phyloP scores from a whole-genome alignment of 345 rosid genomes.

The Salix brachista region DNA sequence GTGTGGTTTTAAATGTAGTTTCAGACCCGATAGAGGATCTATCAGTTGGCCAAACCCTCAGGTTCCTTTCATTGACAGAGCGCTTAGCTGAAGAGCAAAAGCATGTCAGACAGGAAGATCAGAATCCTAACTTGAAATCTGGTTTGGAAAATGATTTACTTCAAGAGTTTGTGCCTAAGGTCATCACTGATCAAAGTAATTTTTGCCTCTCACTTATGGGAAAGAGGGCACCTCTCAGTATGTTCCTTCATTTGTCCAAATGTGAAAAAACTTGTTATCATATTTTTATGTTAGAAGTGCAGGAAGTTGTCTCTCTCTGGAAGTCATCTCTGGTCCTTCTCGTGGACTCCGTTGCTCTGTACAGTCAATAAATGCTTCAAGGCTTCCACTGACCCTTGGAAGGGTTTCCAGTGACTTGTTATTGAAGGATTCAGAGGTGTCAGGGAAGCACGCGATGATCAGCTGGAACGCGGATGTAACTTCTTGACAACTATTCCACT shows the following conservation, averaged over 20 bases:
- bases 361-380: constrained; percentile 56
- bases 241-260: constrained; percentile 22
- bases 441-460: constrained; percentile 95
- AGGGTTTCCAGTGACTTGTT: constrained; percentile 73
- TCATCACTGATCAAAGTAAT: constrained; percentile 68
- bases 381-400: constrained; percentile 81
- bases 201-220: constrained; percentile 25
- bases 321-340: constrained; percentile 89
- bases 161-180: constrained; percentile 30
- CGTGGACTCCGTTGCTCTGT: constrained; percentile 51
- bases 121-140: constrained; percentile 25
- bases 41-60: constrained; percentile 64
- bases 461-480: constrained; percentile 81
- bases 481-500: constrained; percentile 10
- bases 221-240: constrained; percentile 15
- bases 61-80: constrained; percentile 34
- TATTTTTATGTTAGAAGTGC: constrained; percentile 74
- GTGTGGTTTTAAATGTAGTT: constrained; percentile 54
- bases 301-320: constrained; percentile 87
- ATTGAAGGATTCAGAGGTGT: constrained; percentile 86
- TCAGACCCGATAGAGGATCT: constrained; percentile 53
- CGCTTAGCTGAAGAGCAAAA: constrained; percentile 41
- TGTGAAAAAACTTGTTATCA: constrained; percentile 44
- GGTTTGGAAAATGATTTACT: constrained; percentile 31
- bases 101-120: constrained; percentile 33